phyloP scores from a whole-genome alignment of 2,329 filamentous ascomycete genomes.

The Aspergillus puulaauensis region DNA sequence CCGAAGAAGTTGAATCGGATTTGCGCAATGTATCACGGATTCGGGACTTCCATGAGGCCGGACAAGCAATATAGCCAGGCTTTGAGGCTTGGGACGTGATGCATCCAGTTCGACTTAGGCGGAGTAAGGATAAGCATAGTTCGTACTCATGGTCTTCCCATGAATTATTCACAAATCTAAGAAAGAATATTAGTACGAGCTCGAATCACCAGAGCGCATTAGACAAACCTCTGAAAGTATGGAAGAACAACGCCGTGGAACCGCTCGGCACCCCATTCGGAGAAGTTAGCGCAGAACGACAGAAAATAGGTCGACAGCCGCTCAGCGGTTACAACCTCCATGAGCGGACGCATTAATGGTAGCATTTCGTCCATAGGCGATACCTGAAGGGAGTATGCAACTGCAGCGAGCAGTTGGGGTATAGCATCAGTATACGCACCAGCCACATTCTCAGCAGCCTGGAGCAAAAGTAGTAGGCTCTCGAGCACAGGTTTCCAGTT shows the following conservation, averaged over 20 bases:
- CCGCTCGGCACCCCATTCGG: constrained; percentile 68
- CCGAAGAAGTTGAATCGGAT: constrained; percentile 48
- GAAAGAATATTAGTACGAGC: constrained; percentile 17
- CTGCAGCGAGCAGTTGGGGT: constrained; percentile 44
- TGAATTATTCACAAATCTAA: constrained; percentile 70
- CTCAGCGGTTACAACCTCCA: constrained; percentile 64
- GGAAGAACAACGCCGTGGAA: constrained; percentile 78
- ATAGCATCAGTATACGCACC: constrained; percentile 27
- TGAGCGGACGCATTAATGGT: constrained; percentile 65
- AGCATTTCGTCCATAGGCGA: constrained; percentile 79
- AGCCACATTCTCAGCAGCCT: constrained; percentile 28
- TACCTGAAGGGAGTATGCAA: constrained; percentile 68
- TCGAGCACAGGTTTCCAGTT: constrained; percentile 69
- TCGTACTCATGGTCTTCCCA: constrained; percentile 70
- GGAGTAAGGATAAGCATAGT: constrained; percentile 67
- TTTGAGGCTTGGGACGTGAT: constrained; percentile 52
- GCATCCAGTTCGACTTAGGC: constrained; percentile 50
- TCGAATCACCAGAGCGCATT: background rate
- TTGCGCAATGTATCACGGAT: constrained; percentile 68
- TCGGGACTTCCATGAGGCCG: constrained; percentile 64
- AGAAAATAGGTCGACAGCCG: constrained; percentile 73
- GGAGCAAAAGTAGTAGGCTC: constrained; percentile 55
- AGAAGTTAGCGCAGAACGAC: constrained; percentile 78
- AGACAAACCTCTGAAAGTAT: constrained; percentile 71
- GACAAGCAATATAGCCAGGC: constrained; percentile 41